Percentiles rank a stretch among this genome's conserved stretches.
Conservation (phyloP, 2,329 filamentous ascomycete species). For the Paraphoma chrysanthemicola region DNA sequence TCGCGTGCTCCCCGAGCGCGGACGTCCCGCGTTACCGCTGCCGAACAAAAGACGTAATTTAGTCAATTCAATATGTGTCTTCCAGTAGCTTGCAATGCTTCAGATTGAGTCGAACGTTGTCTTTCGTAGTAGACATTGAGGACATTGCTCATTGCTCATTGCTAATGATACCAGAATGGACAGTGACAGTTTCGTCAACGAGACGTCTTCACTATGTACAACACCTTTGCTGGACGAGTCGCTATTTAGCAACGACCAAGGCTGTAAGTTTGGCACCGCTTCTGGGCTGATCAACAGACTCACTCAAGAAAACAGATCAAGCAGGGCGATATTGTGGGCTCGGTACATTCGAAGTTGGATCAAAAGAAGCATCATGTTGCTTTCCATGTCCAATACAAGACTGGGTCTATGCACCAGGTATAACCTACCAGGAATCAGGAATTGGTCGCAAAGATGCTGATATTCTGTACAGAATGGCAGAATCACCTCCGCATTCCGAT, state of each 20-base stretch:
- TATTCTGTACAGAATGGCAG: conserved; percentile 24
- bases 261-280: conserved; percentile 25
- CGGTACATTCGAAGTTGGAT: conserved; percentile 50
- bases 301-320: conserved; percentile 46
- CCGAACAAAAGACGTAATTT: too few species aligned
- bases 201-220: conserved; percentile 21
- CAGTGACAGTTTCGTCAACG: conserved; percentile 18
- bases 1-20: neutral
- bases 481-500: conserved; percentile 63
- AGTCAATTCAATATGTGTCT: too few species aligned
- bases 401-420: conserved; percentile 69
- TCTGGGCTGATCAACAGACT: neutral
- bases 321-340: conserved; percentile 61
- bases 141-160: too few species aligned
- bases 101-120: too few species aligned
- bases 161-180: too few species aligned
- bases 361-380: conserved; percentile 66
- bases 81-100: too few species aligned
- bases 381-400: conserved; percentile 83
- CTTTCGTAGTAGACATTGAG: too few species aligned
- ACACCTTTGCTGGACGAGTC: conserved; percentile 30
- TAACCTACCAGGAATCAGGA: neutral
- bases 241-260: conserved; percentile 21
- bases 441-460: conserved; percentile 8
- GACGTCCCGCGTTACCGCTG: too few species aligned